These are phyloP conservation scores for Rhodotorula graminis DNA, from an alignment of 768 basidiomycete species.

Conservation along the genomic window DNA sequence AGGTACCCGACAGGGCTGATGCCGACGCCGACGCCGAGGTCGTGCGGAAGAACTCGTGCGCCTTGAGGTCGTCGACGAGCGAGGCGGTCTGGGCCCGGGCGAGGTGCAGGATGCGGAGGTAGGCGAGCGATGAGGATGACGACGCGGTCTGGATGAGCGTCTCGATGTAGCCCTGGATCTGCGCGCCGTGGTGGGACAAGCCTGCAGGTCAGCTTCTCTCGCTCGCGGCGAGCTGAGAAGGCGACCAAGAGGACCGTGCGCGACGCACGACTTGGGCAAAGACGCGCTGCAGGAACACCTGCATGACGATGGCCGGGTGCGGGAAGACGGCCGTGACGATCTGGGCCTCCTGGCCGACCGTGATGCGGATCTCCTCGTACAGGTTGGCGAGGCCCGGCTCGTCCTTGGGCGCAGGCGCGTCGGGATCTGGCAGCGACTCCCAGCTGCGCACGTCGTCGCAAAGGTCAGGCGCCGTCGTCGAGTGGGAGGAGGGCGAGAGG, in stretches of 20 bases:
- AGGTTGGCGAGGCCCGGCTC: constrained; percentile 75
- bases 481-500: not conserved
- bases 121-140: constrained; percentile 77
- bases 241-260: not conserved
- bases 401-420: constrained; percentile 65
- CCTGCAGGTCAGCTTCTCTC: not conserved
- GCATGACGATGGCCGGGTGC: constrained; percentile 92
- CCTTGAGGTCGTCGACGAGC: constrained; percentile 85
- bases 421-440: constrained; percentile 72
- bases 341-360: constrained; percentile 90
- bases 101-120: constrained; percentile 82
- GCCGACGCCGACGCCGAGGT: constrained; percentile 45
- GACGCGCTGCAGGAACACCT: constrained; percentile 92
- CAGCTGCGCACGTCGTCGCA: constrained; percentile 57
- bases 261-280: constrained; percentile 64
- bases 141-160: constrained; percentile 70
- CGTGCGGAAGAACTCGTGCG: constrained; percentile 67
- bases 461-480: not conserved
- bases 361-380: constrained; percentile 78
- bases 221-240: no score
- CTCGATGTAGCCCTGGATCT: constrained; percentile 98
- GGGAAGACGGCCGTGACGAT: constrained; percentile 99
- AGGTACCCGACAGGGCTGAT: constrained; percentile 2
- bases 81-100: constrained; percentile 71
- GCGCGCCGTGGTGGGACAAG: not conserved